Conservation (phyloP, 108 stramenopile species). For the Cyclotella sp. region DNA sequence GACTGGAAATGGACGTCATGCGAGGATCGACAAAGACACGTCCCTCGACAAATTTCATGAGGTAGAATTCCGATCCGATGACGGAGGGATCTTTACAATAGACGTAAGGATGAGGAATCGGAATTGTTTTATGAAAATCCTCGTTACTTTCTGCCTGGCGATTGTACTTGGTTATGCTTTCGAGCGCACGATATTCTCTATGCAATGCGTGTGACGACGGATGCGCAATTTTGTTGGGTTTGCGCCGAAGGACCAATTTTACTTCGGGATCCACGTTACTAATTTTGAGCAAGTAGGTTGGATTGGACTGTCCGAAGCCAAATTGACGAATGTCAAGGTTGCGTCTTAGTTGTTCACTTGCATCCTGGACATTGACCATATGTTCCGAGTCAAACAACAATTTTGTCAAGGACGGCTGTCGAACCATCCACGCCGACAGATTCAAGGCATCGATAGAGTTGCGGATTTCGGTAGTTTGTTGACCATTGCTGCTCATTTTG, state of each 20-base stretch:
- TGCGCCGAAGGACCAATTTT: conserved; percentile 82
- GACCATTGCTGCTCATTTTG: conserved; percentile 43
- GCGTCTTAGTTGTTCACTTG: conserved; percentile 2
- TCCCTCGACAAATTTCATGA: conserved; percentile 94
- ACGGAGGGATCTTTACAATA: conserved; percentile 85
- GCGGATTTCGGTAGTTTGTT: conserved; percentile 68
- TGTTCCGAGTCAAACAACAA: conserved; percentile 3
- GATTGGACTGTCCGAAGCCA: conserved; percentile 96
- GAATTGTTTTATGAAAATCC: conserved; percentile 60
- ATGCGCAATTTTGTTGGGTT: conserved; percentile 86
- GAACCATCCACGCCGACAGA: conserved; percentile 65
- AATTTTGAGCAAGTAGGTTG: conserved; percentile 87
- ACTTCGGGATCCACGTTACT: conserved; percentile 6
- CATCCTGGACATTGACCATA: conserved; percentile 10
- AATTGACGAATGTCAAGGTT: conserved; percentile 74
- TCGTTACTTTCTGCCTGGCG: conserved; percentile 24
- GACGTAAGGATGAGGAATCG: conserved; percentile 81
- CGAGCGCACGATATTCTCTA: conserved; percentile 92
- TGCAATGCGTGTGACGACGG: conserved; percentile 95
- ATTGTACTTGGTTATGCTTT: conserved; percentile 75
- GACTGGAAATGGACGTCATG: conserved; percentile 62
- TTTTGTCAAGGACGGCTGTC: conserved; percentile 25
- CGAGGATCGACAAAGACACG: conserved; percentile 92
- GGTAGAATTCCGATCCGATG: conserved; percentile 95
- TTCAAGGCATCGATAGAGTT: conserved; percentile 53